A percentile compares a stretch with the other conserved stretches of the same genome.
Conservation (phyloP, 2,329 filamentous ascomycete species). For the Aureobasidium zeae region DNA sequence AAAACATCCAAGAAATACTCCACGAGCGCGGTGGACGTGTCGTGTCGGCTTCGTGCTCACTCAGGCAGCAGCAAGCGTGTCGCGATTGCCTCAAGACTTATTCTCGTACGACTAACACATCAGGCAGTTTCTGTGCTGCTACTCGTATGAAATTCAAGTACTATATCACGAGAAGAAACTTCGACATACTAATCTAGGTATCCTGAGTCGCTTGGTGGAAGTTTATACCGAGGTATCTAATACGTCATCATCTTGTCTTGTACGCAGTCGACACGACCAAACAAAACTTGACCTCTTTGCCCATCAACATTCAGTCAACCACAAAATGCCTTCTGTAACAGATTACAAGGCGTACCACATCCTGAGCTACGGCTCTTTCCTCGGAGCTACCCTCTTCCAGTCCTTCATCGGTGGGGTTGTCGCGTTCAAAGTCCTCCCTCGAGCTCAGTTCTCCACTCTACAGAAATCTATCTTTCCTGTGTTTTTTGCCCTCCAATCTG, state of each 20-base stretch:
- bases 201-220: too few relatives aligned
- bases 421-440: slow-evolving; percentile 66
- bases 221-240: not conserved
- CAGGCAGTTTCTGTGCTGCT: too few relatives aligned
- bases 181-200: too few relatives aligned
- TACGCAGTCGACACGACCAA: too few relatives aligned
- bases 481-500: slow-evolving; percentile 80
- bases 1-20: slow-evolving; percentile 1
- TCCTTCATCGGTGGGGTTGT: slow-evolving; percentile 67
- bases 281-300: not conserved
- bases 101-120: not conserved
- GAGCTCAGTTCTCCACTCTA: slow-evolving; percentile 70
- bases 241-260: slow-evolving; percentile 14
- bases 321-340: slow-evolving; percentile 28
- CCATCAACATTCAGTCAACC: not conserved
- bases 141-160: too few relatives aligned
- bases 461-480: slow-evolving; percentile 76
- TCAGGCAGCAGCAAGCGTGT: slow-evolving; percentile 14
- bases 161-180: too few relatives aligned
- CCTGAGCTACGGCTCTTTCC: slow-evolving; percentile 68
- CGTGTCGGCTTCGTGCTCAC: slow-evolving; percentile 14
- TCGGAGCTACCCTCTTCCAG: slow-evolving; percentile 83
- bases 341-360: slow-evolving; percentile 67
- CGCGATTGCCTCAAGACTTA: not conserved
- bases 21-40: slow-evolving; percentile 1